Conservation (phyloP, 2,329 filamentous ascomycete species). For the Ustilaginoidea virens region DNA sequence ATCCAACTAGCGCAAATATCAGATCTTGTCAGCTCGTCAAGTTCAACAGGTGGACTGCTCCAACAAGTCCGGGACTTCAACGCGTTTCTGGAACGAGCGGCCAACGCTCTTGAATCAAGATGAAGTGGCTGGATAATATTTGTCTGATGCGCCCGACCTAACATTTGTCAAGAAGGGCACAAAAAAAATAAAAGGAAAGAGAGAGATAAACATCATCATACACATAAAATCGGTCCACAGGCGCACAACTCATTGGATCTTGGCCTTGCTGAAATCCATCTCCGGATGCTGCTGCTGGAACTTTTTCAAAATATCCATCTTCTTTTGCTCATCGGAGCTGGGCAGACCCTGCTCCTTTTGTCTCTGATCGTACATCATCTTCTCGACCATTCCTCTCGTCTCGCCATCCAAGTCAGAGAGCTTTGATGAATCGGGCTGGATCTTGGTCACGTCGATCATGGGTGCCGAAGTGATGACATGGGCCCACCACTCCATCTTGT, state of each 20-base stretch:
- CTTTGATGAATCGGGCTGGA: slow-evolving; percentile 83
- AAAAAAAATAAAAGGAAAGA: too few species aligned
- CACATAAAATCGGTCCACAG: too few species aligned
- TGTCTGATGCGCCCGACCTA: background rate
- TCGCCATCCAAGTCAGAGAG: slow-evolving; percentile 86
- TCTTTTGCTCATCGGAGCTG: slow-evolving; percentile 89
- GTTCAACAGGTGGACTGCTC: slow-evolving; percentile 35
- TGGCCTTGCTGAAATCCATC: slow-evolving; percentile 58
- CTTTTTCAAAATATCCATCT: slow-evolving; percentile 80
- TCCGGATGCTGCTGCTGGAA: slow-evolving; percentile 71
- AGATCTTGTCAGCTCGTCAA: slow-evolving; percentile 33
- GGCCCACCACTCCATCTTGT: slow-evolving; percentile 98
- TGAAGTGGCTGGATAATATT: slow-evolving; percentile 9
- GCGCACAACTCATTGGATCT: slow-evolving; percentile 47
- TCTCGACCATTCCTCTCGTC: slow-evolving; percentile 95
- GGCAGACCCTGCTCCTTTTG: slow-evolving; percentile 89
- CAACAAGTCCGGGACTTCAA: slow-evolving; percentile 46
- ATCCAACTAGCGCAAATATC: slow-evolving; percentile 38
- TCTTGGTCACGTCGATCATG: slow-evolving; percentile 89
- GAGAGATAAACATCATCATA: too few species aligned
- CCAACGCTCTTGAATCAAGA: slow-evolving; percentile 35
- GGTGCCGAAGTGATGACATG: slow-evolving; percentile 79
- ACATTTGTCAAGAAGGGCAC: too few species aligned
- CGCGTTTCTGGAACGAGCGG: slow-evolving; percentile 45
- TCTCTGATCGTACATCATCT: slow-evolving; percentile 99